Evolutionary conservation across 768 basidiomycete species (phyloP), one percentile per base, ranked within the genome.

Genomic region (Podaxis sp.): DNA sequence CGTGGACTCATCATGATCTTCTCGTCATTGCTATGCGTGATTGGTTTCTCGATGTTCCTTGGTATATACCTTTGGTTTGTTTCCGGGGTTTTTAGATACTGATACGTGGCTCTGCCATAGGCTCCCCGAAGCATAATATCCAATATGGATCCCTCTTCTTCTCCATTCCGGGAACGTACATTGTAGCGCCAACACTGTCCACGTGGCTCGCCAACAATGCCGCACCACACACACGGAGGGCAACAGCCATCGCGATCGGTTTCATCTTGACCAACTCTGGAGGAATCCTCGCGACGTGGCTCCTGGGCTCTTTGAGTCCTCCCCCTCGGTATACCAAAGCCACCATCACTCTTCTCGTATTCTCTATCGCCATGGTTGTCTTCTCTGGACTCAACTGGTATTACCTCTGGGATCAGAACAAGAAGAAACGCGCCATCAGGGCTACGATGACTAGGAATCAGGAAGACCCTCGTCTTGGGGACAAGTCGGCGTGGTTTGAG

Each of bases 121-220:
- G 70, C 28, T 81, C 82, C 1, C 60, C 67, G 3, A 72, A 75
- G 5, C 73, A 77, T 50, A 67, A 73, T 7, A 67, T 82, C 37
- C 80, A 80, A 66, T 88, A 88, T 63, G 83, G 74, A 13, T 82
- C 82, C 13, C 75, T 88, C 2, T 88, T 87, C 76, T 74, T 88
- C 56, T 79, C 79, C 4, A 75, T 87, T 22, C 68, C 81, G 0
- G 85, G 86, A 15, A 74, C 79, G 0, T 87, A 87, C 70, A 73
- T 79, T n/a, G 70, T 77, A 1, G 84, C 82, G 2, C 85, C 86
- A 2, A 76, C 85, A 0, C 70, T 86, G 33, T 77, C 78, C 2
- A 83, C 86, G 0, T 89, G 87, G 87, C 73, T 76, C 58, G 81
- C 86, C 11, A 88, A 88, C 72, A 88, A 88, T 73, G 77, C 82